A percentile compares a stretch with the other conserved stretches of the same genome.
phyloP scores from a whole-genome alignment of 495 filamentous ascomycete genomes.

The Evernia prunastri region DNA sequence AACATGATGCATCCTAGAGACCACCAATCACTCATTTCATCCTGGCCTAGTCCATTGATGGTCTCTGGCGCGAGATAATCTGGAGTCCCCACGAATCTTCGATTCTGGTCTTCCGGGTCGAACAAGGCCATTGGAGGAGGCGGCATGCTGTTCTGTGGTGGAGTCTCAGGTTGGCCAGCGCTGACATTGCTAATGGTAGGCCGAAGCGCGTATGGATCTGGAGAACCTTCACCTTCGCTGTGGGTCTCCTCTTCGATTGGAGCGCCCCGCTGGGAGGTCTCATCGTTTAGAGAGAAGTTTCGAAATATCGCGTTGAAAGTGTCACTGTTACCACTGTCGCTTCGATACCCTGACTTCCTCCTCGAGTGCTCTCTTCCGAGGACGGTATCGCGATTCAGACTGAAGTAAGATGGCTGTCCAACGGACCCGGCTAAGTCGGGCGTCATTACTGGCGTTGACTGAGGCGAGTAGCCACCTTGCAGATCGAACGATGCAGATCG shows the following conservation, averaged over 20 bases:
- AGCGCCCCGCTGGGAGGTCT: slow-evolving; percentile 36
- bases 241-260: slow-evolving; percentile 67
- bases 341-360: slow-evolving; percentile 78
- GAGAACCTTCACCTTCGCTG: slow-evolving; percentile 60
- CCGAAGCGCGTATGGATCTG: slow-evolving; percentile 60
- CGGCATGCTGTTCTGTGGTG: slow-evolving; percentile 73
- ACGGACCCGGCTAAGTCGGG: slow-evolving; percentile 63
- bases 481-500: slow-evolving; percentile 95
- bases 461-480: slow-evolving; percentile 69
- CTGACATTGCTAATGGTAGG: slow-evolving; percentile 51
- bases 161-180: slow-evolving; percentile 40
- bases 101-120: slow-evolving; percentile 87
- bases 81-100: slow-evolving; percentile 92
- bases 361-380: slow-evolving; percentile 66
- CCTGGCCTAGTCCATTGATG: slow-evolving; percentile 88
- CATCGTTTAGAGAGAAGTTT: slow-evolving; percentile 72
- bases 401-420: slow-evolving; percentile 91
- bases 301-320: slow-evolving; percentile 76
- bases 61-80: slow-evolving; percentile 97
- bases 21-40: slow-evolving; percentile 99
- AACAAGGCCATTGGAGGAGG: slow-evolving; percentile 94
- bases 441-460: slow-evolving; percentile 79
- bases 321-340: slow-evolving; percentile 87
- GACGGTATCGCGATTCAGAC: slow-evolving; percentile 57
- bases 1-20: slow-evolving; percentile 96